Percentiles rank a stretch among this genome's conserved stretches.
These are phyloP conservation scores for Trichosporon sp. DNA, from an alignment of 1,284 basidiomycete species.

Conservation along the genomic window DNA sequence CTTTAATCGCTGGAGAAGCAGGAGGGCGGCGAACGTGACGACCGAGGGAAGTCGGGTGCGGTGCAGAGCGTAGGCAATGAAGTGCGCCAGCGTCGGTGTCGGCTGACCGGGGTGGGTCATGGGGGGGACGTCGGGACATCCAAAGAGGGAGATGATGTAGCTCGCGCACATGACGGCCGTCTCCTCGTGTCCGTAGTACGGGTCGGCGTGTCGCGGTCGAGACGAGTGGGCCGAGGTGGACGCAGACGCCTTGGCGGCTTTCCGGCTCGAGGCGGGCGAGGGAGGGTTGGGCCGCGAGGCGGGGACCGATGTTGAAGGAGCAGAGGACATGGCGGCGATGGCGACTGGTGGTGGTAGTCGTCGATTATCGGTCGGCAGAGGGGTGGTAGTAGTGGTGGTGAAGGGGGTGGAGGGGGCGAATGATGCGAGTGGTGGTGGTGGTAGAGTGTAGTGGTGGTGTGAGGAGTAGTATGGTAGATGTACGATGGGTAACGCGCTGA, in stretches of 20 bases:
- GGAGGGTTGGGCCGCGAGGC: slow-evolving; percentile 35
- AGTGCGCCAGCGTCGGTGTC: slow-evolving; percentile 62
- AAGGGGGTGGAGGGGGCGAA: neutral
- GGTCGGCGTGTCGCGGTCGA: slow-evolving; percentile 51
- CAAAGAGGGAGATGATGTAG: slow-evolving; percentile 56
- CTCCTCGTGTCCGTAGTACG: slow-evolving; percentile 73
- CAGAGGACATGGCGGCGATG: slow-evolving; percentile 21
- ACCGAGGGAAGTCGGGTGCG: slow-evolving; percentile 74
- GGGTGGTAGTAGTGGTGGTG: neutral
- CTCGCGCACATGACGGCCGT: slow-evolving; percentile 60
- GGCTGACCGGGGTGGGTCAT: slow-evolving; percentile 39
- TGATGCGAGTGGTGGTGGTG: neutral
- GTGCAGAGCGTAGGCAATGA: slow-evolving; percentile 84
- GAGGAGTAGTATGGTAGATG: neutral
- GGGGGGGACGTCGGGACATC: slow-evolving; percentile 47
- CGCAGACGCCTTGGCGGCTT: slow-evolving; percentile 40
- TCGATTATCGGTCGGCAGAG: neutral
- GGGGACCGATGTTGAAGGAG: slow-evolving; percentile 23
- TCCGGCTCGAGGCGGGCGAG: slow-evolving; percentile 41
- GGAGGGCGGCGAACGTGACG: slow-evolving; percentile 78
- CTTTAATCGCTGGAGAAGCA: slow-evolving; percentile 80
- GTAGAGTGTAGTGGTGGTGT: neutral
- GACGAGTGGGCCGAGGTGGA: slow-evolving; percentile 39
- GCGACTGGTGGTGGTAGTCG: neutral
- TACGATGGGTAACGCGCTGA: neutral